A percentile compares a stretch with the other conserved stretches of the same genome.
Evolutionary conservation across 2,329 filamentous ascomycete genomes (phyloP).

Genomic region (Huntiella moniliformis): DNA sequence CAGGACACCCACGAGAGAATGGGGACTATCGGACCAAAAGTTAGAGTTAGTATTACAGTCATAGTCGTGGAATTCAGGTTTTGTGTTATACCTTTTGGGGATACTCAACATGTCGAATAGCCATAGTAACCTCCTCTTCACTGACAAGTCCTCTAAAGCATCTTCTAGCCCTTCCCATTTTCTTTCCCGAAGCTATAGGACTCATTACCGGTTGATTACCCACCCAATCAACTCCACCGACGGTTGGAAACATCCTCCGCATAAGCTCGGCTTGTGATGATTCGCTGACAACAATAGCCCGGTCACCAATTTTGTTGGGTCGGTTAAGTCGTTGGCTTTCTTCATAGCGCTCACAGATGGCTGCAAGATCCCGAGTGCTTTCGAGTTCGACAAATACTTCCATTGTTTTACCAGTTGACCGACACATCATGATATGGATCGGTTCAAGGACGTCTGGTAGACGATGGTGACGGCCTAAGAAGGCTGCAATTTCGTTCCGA

Average conservation of each 20-base stretch:
- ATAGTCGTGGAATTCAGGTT: not conserved
- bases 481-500: constrained; percentile 36
- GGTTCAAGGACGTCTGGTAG: constrained; percentile 35
- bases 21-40: constrained; percentile 27
- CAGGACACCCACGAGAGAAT: constrained; percentile 40
- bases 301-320: constrained; percentile 33
- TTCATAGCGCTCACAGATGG: constrained; percentile 29
- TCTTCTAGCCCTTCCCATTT: constrained; percentile 19
- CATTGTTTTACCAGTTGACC: constrained; percentile 41
- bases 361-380: constrained; percentile 32
- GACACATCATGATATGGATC: constrained; percentile 46
- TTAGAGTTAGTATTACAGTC: not conserved
- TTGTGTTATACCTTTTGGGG: constrained; percentile 38
- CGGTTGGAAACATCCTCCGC: constrained; percentile 41
- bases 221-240: constrained; percentile 36
- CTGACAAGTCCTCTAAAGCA: constrained; percentile 40
- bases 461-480: constrained; percentile 38
- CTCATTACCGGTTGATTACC: constrained; percentile 22
- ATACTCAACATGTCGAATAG: constrained; percentile 43
- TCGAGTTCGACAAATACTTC: constrained; percentile 42
- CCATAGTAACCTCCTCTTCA: constrained; percentile 43
- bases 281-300: constrained; percentile 36
- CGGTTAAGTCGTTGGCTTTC: constrained; percentile 22
- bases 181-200: constrained; percentile 14
- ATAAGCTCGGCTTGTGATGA: constrained; percentile 38